These are phyloP conservation scores for Prunus mira DNA, from an alignment of 306 rosid genomes.

Conservation along the genomic window DNA sequence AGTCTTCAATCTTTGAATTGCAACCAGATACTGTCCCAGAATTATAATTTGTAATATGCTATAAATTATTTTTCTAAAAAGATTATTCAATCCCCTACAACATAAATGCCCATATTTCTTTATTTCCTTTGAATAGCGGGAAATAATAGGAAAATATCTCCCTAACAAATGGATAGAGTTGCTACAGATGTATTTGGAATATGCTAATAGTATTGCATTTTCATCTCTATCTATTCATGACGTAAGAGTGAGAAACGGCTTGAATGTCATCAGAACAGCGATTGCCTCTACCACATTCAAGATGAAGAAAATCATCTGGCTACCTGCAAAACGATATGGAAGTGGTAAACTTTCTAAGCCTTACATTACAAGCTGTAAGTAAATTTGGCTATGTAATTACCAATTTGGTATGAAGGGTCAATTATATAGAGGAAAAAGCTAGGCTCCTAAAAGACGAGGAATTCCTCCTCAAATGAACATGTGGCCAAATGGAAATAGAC, in stretches of 20 bases:
- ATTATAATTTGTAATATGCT: neutral
- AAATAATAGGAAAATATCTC: too few relatives aligned
- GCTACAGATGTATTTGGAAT: too few relatives aligned
- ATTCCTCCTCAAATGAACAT: too few relatives aligned
- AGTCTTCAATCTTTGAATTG: neutral
- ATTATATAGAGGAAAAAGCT: too few relatives aligned
- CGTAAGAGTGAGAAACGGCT: slow-evolving; percentile 30
- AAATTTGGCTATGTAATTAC: too few relatives aligned
- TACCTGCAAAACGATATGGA: slow-evolving; percentile 25
- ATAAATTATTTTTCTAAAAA: neutral
- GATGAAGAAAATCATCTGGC: slow-evolving; percentile 43
- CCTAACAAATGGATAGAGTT: too few relatives aligned
- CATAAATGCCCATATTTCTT: neutral
- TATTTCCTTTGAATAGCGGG: neutral
- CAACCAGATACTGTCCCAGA: neutral
- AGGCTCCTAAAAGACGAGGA: too few relatives aligned
- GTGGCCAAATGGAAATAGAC: too few relatives aligned
- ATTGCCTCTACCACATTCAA: slow-evolving; percentile 38
- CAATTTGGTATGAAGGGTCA: too few relatives aligned
- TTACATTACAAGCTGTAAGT: neutral
- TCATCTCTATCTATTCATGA: neutral
- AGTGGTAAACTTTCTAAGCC: neutral
- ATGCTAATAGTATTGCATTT: neutral
- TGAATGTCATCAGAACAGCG: slow-evolving; percentile 49
- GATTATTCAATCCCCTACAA: neutral